Evolutionary conservation across 345 rosid genomes (phyloP).

Genomic region (Eucalyptus shirleyi): DNA sequence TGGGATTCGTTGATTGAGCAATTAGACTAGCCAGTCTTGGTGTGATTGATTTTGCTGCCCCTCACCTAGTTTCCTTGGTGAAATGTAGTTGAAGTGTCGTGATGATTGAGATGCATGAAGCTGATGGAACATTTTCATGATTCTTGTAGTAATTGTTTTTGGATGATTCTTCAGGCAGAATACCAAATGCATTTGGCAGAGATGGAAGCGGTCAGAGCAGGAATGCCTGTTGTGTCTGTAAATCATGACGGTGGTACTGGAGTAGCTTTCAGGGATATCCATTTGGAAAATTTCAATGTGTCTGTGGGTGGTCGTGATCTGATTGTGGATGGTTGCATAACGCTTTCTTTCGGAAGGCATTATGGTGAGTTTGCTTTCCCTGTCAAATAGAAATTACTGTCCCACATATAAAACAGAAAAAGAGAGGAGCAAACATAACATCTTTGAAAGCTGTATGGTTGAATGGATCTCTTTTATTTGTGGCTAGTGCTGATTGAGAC

Average conservation of each 20-base stretch:
- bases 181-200: constrained; percentile 86
- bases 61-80: neutral
- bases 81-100: neutral
- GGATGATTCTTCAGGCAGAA: constrained; percentile 47
- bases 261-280: constrained; percentile 73
- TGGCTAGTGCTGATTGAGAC: neutral
- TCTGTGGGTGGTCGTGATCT: constrained; percentile 99
- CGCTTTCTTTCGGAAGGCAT: constrained; percentile 92
- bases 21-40: neutral
- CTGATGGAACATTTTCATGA: neutral
- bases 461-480: neutral
- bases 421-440: neutral
- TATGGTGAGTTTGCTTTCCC: constrained; percentile 56
- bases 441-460: neutral
- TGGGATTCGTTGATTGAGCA: neutral
- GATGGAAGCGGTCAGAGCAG: constrained; percentile 92
- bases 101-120: neutral
- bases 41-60: neutral
- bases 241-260: constrained; percentile 72
- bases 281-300: constrained; percentile 82
- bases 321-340: constrained; percentile 77
- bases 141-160: neutral
- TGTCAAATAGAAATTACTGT: neutral
- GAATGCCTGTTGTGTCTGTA: constrained; percentile 85
- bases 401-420: neutral